These are phyloP conservation scores for Mucor sp. DNA, from an alignment of 371 early-diverging fungal species.

Conservation along the genomic window DNA sequence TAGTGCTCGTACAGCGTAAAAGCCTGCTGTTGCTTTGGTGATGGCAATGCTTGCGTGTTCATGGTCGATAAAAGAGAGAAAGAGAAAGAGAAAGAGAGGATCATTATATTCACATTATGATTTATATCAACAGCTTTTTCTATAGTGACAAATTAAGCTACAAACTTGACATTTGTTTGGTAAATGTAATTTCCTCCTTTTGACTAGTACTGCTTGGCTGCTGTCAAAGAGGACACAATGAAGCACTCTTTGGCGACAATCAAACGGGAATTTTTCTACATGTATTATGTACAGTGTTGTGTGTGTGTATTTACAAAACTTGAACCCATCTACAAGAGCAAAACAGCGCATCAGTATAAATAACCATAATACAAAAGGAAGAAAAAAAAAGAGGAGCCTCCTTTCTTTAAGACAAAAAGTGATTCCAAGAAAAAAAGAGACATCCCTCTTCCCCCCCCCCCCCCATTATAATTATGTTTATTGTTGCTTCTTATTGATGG, in stretches of 20 bases:
- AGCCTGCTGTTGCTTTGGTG: neutral
- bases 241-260: neutral
- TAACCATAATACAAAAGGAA: neutral
- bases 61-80: neutral
- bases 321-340: conserved; percentile 6
- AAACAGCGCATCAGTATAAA: neutral
- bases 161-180: neutral
- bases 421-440: neutral
- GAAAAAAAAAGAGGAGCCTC: neutral
- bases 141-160: neutral
- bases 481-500: neutral
- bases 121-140: neutral
- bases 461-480: neutral
- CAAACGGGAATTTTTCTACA: neutral
- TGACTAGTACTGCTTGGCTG: neutral
- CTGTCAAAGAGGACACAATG: neutral
- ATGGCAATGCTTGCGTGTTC: neutral
- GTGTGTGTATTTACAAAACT: conserved; percentile 11
- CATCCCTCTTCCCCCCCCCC: neutral
- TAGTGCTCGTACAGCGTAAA: conserved; percentile 6
- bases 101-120: neutral
- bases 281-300: neutral
- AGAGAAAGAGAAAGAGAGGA: neutral
- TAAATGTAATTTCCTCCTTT: neutral
- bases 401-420: neutral